phyloP scores from a whole-genome alignment of 257 asterid genomes.

The Penstemon barbatus region DNA sequence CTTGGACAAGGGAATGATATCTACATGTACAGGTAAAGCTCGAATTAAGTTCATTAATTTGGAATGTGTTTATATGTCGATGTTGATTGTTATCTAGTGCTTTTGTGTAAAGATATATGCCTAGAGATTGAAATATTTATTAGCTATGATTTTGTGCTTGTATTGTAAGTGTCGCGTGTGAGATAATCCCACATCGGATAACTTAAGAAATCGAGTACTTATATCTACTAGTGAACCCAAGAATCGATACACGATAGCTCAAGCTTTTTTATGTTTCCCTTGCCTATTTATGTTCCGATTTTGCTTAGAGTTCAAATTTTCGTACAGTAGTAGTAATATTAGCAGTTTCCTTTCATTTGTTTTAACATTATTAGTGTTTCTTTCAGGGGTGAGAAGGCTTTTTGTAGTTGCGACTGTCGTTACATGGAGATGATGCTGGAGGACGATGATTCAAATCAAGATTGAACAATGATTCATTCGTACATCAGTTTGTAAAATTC shows the following conservation, averaged over 20 bases:
- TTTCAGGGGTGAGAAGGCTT: constrained; percentile 76
- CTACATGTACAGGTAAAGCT: constrained; percentile 74
- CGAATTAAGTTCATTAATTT: not conserved
- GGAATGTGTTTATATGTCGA: not conserved
- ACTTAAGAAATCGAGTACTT: too few relatives aligned
- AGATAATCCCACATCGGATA: too few relatives aligned
- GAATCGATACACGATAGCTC: too few relatives aligned
- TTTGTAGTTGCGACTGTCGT: constrained; percentile 73
- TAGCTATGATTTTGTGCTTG: not conserved
- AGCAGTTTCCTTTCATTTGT: too few relatives aligned
- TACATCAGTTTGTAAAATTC: too few relatives aligned
- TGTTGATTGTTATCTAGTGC: not conserved
- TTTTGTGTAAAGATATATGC: not conserved
- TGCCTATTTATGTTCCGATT: too few relatives aligned
- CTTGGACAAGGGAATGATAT: constrained; percentile 76
- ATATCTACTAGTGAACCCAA: too few relatives aligned
- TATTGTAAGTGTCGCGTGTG: too few relatives aligned
- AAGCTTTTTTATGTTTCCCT: too few relatives aligned
- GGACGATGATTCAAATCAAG: not conserved
- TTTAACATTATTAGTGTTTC: constrained; percentile 1
- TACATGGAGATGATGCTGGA: constrained; percentile 58
- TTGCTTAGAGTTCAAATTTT: too few relatives aligned
- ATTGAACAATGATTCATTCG: too few relatives aligned
- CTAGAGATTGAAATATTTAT: not conserved
- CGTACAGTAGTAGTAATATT: too few relatives aligned